Conservation (phyloP, 306 rosid genomes). For the Ammopiptanthus mongolicus region DNA sequence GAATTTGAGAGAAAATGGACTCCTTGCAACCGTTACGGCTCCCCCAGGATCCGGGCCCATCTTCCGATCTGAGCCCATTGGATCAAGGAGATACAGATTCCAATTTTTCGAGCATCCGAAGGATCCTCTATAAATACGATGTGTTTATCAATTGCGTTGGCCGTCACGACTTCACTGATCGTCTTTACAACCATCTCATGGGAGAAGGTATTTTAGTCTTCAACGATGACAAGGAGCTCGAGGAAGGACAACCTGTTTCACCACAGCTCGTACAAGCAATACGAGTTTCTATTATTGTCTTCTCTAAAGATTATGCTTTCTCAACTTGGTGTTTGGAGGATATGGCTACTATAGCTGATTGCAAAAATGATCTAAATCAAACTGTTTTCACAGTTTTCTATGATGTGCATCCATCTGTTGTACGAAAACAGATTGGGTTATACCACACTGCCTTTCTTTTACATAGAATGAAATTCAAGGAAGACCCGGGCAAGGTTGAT, state of each 20-base stretch:
- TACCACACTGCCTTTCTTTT: not conserved
- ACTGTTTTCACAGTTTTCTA: not conserved
- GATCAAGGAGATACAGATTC: too few species aligned
- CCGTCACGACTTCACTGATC: too few species aligned
- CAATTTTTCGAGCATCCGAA: too few species aligned
- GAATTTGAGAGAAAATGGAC: too few species aligned
- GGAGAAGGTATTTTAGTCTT: not conserved
- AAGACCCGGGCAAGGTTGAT: not conserved
- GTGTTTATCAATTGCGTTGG: too few species aligned
- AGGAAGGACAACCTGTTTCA: not conserved
- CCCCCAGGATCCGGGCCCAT: too few species aligned
- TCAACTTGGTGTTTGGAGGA: slow-evolving; percentile 19
- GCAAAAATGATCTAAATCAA: not conserved
- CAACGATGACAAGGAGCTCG: not conserved
- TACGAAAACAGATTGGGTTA: not conserved
- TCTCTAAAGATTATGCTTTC: not conserved
- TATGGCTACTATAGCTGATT: not conserved
- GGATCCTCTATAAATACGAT: too few species aligned
- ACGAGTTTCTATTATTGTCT: not conserved
- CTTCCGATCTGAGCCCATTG: too few species aligned
- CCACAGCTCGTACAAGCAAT: not conserved
- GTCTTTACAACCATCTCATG: too few species aligned
- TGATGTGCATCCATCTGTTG: not conserved
- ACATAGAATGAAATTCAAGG: not conserved
- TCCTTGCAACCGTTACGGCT: too few species aligned